These are phyloP conservation scores for Apiospora pterosperma DNA, from an alignment of 2,329 filamentous ascomycete species.

Conservation along the genomic window DNA sequence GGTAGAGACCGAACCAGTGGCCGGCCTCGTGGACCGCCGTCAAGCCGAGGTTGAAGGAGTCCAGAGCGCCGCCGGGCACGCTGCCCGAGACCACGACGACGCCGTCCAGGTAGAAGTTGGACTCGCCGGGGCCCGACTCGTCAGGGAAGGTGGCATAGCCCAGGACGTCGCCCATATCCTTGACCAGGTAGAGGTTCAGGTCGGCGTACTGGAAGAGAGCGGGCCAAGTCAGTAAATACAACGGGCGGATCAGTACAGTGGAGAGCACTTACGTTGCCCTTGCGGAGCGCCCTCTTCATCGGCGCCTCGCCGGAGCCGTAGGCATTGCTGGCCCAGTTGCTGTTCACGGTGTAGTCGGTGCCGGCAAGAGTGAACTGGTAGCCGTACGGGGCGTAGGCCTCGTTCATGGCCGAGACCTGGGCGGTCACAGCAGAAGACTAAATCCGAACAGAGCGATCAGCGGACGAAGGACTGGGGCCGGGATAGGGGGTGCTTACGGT, in stretches of 20 bases:
- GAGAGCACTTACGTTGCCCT: conserved; percentile 27
- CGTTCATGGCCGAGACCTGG: conserved; percentile 45
- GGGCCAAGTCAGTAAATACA: background rate
- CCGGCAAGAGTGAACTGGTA: conserved; percentile 42
- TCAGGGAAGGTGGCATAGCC: conserved; percentile 47
- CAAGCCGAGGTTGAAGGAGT: conserved; percentile 20
- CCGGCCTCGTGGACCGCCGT: conserved; percentile 38
- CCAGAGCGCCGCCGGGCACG: conserved; percentile 33
- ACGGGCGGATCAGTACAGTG: background rate
- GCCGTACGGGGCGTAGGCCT: conserved; percentile 38
- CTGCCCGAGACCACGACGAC: conserved; percentile 35
- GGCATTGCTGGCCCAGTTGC: conserved; percentile 39
- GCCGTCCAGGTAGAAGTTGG: conserved; percentile 34
- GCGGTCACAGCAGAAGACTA: conserved; percentile 32
- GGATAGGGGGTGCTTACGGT: conserved; percentile 22
- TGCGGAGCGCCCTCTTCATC: conserved; percentile 44
- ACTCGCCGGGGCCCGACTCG: conserved; percentile 26
- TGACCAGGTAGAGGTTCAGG: conserved; percentile 46
- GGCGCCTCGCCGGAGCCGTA: conserved; percentile 24
- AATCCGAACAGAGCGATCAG: background rate
- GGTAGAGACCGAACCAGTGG: conserved; percentile 46
- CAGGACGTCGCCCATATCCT: conserved; percentile 28
- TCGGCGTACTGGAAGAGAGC: conserved; percentile 27
- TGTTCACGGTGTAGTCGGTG: conserved; percentile 44
- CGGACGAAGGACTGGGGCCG: background rate